A percentile compares a stretch with the other conserved stretches of the same genome.
Evolutionary conservation across 495 filamentous ascomycete species (phyloP).

Genomic region (Elaphomyces granulatus): DNA sequence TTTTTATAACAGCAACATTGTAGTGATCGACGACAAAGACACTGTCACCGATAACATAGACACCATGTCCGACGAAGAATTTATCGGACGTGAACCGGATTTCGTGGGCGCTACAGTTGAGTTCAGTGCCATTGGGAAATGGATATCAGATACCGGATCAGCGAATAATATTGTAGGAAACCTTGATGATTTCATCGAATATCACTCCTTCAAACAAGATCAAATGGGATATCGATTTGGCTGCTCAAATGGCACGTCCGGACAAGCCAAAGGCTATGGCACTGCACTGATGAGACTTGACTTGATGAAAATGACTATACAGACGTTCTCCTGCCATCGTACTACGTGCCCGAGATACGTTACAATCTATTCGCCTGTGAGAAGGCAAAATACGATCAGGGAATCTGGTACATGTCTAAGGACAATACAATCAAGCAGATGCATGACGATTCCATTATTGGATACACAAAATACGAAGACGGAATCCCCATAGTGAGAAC

Average conservation of each 20-base stretch:
- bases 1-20: too few species aligned
- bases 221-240: neutral
- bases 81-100: too few species aligned
- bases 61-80: too few species aligned
- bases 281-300: neutral
- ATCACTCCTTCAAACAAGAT: neutral
- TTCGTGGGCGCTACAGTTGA: too few species aligned
- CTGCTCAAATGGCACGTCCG: neutral
- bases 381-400: neutral
- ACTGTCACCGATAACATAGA: too few species aligned
- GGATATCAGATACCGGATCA: neutral
- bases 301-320: neutral
- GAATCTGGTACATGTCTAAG: neutral
- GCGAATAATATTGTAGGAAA: neutral
- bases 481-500: neutral
- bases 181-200: neutral
- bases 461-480: neutral
- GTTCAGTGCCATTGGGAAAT: too few species aligned
- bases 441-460: neutral
- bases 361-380: neutral
- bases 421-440: slow-evolving; percentile 1
- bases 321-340: neutral
- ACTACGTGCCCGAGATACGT: neutral
- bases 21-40: too few species aligned
- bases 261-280: neutral